These are phyloP conservation scores for Aspergillus fumigatiaffinis DNA, from an alignment of 2,329 filamentous ascomycete species.

Conservation along the genomic window DNA sequence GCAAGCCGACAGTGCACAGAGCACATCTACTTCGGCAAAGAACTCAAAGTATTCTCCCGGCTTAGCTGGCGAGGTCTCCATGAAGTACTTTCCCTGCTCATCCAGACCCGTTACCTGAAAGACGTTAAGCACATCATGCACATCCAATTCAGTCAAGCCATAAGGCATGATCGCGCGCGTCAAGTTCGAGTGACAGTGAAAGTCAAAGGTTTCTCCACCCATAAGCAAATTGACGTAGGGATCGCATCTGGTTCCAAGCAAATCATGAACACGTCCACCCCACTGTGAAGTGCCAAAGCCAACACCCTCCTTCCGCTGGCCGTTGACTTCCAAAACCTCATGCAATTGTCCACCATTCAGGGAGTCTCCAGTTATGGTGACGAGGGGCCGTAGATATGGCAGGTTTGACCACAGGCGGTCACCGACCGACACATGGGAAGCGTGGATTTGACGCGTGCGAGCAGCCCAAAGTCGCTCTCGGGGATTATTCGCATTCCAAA, in stretches of 20 bases:
- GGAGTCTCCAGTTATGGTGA: constrained; percentile 67
- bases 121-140: constrained; percentile 82
- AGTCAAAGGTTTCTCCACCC: constrained; percentile 68
- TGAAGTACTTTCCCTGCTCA: constrained; percentile 69
- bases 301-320: constrained; percentile 36
- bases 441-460: constrained; percentile 73
- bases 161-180: constrained; percentile 66
- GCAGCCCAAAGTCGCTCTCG: constrained; percentile 79
- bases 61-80: constrained; percentile 51
- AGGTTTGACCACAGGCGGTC: constrained; percentile 75
- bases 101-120: constrained; percentile 82
- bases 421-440: constrained; percentile 66
- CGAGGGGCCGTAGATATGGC: constrained; percentile 71
- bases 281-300: constrained; percentile 45
- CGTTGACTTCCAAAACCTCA: constrained; percentile 34
- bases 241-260: constrained; percentile 78
- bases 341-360: constrained; percentile 44
- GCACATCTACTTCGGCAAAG: constrained; percentile 71
- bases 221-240: constrained; percentile 77
- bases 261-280: constrained; percentile 69
- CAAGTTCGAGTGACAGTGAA: constrained; percentile 80
- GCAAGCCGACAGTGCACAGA: constrained; percentile 65
- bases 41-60: constrained; percentile 63
- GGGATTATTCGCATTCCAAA: constrained; percentile 74
- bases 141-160: constrained; percentile 67